A percentile compares a stretch with the other conserved stretches of the same genome.
Evolutionary conservation across 495 filamentous ascomycete genomes (phyloP).

Genomic region (Neurospora sp.): DNA sequence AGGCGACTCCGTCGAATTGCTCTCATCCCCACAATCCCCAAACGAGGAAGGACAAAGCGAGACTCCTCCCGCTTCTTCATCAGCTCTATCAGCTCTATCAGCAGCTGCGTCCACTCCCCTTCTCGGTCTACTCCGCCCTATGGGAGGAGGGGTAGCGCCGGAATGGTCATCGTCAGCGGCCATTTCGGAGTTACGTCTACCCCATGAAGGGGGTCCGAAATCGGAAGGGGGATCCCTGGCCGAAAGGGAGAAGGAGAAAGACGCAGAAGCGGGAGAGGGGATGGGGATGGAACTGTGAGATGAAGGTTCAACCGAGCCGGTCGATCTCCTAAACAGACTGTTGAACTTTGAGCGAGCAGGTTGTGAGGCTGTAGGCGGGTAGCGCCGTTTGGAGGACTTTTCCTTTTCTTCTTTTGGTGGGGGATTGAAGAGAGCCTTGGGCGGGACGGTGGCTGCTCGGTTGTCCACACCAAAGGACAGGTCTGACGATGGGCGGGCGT

Average conservation of each 20-base stretch:
- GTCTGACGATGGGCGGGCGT: slow-evolving; percentile 3
- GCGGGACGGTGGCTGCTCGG: slow-evolving; percentile 22
- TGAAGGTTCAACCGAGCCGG: slow-evolving; percentile 13
- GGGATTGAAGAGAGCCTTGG: slow-evolving; percentile 13
- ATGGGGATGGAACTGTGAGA: slow-evolving; percentile 2
- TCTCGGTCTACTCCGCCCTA: slow-evolving; percentile 27
- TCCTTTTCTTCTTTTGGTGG: slow-evolving; percentile 5
- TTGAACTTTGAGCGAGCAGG: slow-evolving; percentile 26
- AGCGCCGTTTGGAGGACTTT: slow-evolving; percentile 22
- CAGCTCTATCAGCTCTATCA: not conserved
- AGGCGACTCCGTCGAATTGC: not conserved
- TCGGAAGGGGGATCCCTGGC: slow-evolving; percentile 5
- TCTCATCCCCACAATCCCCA: not conserved
- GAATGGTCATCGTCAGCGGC: slow-evolving; percentile 21
- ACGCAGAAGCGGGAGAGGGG: slow-evolving; percentile 24
- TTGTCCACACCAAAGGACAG: slow-evolving; percentile 4
- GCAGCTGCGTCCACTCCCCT: not conserved
- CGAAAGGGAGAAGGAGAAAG: slow-evolving; percentile 24
- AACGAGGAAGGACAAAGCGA: slow-evolving; percentile 2
- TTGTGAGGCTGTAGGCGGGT: slow-evolving; percentile 34
- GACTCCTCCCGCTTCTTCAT: slow-evolving; percentile 13
- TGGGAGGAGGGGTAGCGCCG: slow-evolving; percentile 38
- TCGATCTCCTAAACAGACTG: slow-evolving; percentile 31
- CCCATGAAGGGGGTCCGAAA: slow-evolving; percentile 22
- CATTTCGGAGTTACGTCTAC: slow-evolving; percentile 9